Evolutionary conservation across 805 yeast species (phyloP), one percentile per base, ranked within the genome.

Genomic region (Hermanozyma aechmeae): DNA sequence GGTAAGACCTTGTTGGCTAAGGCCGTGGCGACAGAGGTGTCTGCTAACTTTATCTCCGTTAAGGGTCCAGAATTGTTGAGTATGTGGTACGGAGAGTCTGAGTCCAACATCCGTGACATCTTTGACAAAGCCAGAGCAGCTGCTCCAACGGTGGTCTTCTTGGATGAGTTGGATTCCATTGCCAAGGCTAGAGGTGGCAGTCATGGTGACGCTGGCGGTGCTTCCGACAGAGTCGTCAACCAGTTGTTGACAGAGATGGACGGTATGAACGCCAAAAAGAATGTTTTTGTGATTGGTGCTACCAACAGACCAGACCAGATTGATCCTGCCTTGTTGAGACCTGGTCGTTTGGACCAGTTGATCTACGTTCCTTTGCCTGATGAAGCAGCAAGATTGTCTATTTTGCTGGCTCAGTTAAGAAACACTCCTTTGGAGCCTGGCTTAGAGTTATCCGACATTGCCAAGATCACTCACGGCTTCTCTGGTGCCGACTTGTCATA

Each of bases 221-320:
- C 96, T 15, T 76, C 92, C 30, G 96, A 87, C 64, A 78, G 95
- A 60, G 96, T 87, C 39, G 96, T 87, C 30, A 87, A 89, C 62
- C 96, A 87, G 65, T 73, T 87, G 53, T 73, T 87, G 56, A 86
- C 96, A 6, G 95, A 87, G 66, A 92, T 92, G 98, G 99, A 92
- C 62, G 99, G 99, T 76, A 92, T 92, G 98, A 92, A 92, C 56
- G 95, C 96, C 40, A 92, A 92, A 71, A 92, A 92, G 78, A 92
- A 92, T 53, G 98, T 92, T 21, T 92, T 92, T 53, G 96, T 92
- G 33, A 85, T 92, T 64, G 99, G 98, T 65, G 99, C 99, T 24
- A 92, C 99, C 33, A 92, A 92, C 65, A 79, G 99, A 70, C 99
- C 99, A 23, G 99, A 93, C 60, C 97, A 92, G 68, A 92, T 92